Base-by-base conservation (phyloP, 139 green algal genomes). In the Tetradesmus lagerheimii region DNA sequence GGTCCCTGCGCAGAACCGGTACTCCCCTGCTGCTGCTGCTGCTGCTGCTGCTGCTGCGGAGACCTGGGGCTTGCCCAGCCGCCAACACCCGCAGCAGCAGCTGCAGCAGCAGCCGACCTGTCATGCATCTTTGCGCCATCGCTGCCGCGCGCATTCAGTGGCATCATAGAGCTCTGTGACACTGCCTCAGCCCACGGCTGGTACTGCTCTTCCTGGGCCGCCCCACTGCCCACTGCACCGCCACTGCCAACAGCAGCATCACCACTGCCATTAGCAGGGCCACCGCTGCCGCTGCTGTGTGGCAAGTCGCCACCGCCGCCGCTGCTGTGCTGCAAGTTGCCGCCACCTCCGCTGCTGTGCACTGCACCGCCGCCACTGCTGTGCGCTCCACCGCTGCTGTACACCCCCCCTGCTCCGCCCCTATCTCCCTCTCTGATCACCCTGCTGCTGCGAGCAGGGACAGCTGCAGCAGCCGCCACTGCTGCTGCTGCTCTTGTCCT, bases 121-220 rank as follows among this genome's bases (percentile, higher is more conserved):
- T 71, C 57, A n/a, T 71, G 57, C 57, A 71, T 71, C 20, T 2
- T 31, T 31, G 57, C 57, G 8, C 57, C 57, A 31, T 71, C 23
- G 57, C 57, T 71, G 57, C 57, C 31, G 12, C 57, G 20, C 31
- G 57, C 12, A 25, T 64, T 31, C 57, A 31, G 57, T 1, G 20
- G 57, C 23, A 31, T 31, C 57, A 71, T 31, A 6, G 57, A 71
- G 57, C 77, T 83, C 2, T 41, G 41, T 57, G 79, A 84, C 5
- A 84, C 41, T 37, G 79, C 79, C 39, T 64, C 38, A 16, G 79
- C 79, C 79, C 79, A 84, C 9, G 79, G 79, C 79, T 84, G 79
- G 41, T 84, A 84, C 27, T 83, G 35, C n/a, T 85, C 53, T 43
- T 85, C 79, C 37, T 85, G 77, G 9, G 35, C 77, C 8, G 11